Evolutionary conservation across 148 eudicot genomes (phyloP).

Genomic region (Vaccinium vitisidaea): DNA sequence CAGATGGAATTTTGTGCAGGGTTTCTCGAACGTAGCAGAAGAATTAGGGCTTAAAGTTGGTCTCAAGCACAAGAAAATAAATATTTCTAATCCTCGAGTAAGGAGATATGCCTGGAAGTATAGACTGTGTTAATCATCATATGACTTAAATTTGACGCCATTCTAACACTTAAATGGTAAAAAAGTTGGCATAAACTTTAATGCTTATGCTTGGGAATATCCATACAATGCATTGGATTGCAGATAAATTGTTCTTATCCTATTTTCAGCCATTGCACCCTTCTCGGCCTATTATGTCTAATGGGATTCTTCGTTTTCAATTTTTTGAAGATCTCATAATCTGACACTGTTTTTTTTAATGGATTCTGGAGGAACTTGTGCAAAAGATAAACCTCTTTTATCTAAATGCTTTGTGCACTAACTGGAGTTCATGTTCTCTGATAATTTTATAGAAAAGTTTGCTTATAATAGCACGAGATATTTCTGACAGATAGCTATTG

Average conservation of each 20-base stretch:
- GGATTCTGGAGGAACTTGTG: conserved; percentile 5
- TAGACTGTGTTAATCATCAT: not conserved
- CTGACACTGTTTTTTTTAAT: not conserved
- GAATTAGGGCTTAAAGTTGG: conserved; percentile 79
- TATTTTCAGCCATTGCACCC: not conserved
- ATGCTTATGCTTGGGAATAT: not conserved
- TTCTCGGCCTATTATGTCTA: not conserved
- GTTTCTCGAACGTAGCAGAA: conserved; percentile 71
- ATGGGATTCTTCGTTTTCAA: not conserved
- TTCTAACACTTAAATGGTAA: not conserved
- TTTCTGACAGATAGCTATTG: not conserved
- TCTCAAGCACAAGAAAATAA: conserved; percentile 96
- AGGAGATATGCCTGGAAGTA: conserved; percentile 26
- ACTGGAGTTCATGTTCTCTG: not conserved
- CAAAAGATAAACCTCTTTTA: not conserved
- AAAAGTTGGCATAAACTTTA: not conserved
- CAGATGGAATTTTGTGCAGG: conserved; percentile 48
- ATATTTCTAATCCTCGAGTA: conserved; percentile 94
- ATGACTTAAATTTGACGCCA: not conserved
- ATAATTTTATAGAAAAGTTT: not conserved
- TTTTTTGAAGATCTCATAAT: not conserved
- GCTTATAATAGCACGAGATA: not conserved
- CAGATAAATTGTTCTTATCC: conserved; percentile 9
- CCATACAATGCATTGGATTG: not conserved
- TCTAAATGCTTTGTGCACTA: not conserved